Conservation (phyloP, 2,329 filamentous ascomycete genomes). For the Lizonia empirigonia region DNA sequence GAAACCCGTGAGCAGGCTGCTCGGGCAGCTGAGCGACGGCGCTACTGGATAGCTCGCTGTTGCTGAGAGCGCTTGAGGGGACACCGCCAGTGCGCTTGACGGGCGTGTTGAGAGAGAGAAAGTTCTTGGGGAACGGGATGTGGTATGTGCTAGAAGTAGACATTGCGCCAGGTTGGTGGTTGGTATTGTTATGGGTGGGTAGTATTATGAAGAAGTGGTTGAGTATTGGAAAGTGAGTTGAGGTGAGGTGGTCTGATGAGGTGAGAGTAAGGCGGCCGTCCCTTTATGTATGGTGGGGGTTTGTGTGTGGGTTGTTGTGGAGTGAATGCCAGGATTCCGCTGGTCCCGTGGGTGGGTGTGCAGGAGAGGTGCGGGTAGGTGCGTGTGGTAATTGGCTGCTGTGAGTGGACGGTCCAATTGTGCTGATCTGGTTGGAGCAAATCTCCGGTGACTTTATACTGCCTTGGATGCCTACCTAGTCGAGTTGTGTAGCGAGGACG, state of each 20-base stretch:
- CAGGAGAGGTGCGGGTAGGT: constrained; percentile 29
- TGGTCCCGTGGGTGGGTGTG: constrained; percentile 26
- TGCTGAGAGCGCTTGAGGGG: constrained; percentile 11
- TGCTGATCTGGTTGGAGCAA: constrained; percentile 19
- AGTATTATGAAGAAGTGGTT: constrained; percentile 8
- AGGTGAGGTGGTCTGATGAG: constrained; percentile 5
- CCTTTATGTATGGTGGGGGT: constrained; percentile 25
- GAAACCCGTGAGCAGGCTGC: constrained; percentile 42
- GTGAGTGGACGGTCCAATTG: constrained; percentile 26
- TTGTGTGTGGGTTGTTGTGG: constrained; percentile 12
- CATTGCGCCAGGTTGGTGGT: constrained; percentile 40
- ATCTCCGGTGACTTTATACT: constrained; percentile 26
- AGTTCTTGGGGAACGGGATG: constrained; percentile 46
- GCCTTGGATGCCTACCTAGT: constrained; percentile 15
- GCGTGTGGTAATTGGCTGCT: constrained; percentile 33
- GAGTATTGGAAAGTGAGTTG: constrained; percentile 7
- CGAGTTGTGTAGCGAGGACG: constrained; percentile 11
- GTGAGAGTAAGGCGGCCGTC: constrained; percentile 16
- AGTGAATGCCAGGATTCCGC: constrained; percentile 29
- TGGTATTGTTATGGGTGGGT: constrained; percentile 11
- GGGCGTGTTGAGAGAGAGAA: constrained; percentile 46
- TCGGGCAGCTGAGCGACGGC: constrained; percentile 26
- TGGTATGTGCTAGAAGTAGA: constrained; percentile 42
- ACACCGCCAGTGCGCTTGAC: constrained; percentile 25
- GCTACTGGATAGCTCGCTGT: constrained; percentile 15